Percentiles rank a stretch among this genome's conserved stretches.
Conservation (phyloP, 257 asterid species). For the Linderniella brevidens region DNA sequence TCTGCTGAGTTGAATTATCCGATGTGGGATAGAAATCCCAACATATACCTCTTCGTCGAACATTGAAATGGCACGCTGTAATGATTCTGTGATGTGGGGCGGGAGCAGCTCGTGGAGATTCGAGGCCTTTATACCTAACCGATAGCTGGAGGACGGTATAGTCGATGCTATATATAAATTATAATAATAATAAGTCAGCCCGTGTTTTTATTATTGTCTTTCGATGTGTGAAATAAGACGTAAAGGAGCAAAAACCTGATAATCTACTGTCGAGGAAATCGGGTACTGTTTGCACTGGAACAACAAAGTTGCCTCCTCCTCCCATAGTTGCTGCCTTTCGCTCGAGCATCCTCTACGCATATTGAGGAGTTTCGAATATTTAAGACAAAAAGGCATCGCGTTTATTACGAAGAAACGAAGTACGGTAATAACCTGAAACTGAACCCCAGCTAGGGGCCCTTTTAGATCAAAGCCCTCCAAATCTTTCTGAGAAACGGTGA, state of each 20-base stretch:
- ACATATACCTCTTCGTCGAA: constrained; percentile 80
- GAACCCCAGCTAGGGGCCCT: constrained; percentile 91
- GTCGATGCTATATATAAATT: constrained; percentile 38
- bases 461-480: constrained; percentile 35
- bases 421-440: constrained; percentile 61
- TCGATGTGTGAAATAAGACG: neutral
- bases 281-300: constrained; percentile 70
- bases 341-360: constrained; percentile 44
- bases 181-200: constrained; percentile 10
- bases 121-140: constrained; percentile 76
- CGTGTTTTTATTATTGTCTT: neutral
- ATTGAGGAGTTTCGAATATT: too few species aligned
- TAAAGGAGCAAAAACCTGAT: constrained; percentile 26
- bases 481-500: constrained; percentile 58
- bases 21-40: too few species aligned
- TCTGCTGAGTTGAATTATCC: too few species aligned
- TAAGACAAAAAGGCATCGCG: too few species aligned
- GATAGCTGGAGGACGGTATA: constrained; percentile 79
- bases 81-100: constrained; percentile 42
- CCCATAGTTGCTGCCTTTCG: constrained; percentile 77
- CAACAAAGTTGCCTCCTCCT: constrained; percentile 93
- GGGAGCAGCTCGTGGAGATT: constrained; percentile 74
- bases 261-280: constrained; percentile 55
- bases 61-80: constrained; percentile 52
- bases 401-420: neutral